Evolutionary conservation across 169 alveolate genomes (phyloP).

Genomic region (Eimeria necatrix): DNA sequence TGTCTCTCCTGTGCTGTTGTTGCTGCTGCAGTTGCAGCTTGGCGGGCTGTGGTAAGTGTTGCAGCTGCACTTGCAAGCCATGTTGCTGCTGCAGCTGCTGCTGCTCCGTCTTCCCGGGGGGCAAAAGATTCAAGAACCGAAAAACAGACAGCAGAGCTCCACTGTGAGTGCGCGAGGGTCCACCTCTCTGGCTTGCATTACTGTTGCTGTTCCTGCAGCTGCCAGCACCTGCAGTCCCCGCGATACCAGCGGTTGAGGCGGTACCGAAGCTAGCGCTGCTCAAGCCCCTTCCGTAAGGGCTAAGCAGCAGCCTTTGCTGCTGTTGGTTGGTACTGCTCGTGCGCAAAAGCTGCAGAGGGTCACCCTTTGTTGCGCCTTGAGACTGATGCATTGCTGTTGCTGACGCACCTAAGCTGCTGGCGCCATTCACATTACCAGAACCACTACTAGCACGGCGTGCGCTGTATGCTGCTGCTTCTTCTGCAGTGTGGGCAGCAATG

Average conservation of each 20-base stretch:
- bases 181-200: conserved; percentile 16
- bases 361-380: conserved; percentile 29
- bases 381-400: not conserved
- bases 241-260: conserved; percentile 30
- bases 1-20: conserved; percentile 65
- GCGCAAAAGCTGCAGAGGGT: conserved; percentile 48
- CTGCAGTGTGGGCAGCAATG: conserved; percentile 3
- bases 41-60: conserved; percentile 53
- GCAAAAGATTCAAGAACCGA: conserved; percentile 65
- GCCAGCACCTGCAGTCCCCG: conserved; percentile 38
- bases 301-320: conserved; percentile 37
- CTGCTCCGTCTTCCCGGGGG: conserved; percentile 65
- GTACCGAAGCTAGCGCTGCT: conserved; percentile 40
- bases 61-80: not conserved
- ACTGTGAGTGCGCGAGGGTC: conserved; percentile 45
- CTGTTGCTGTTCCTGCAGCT: conserved; percentile 52
- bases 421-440: conserved; percentile 6
- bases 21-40: conserved; percentile 74
- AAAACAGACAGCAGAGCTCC: conserved; percentile 70
- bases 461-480: conserved; percentile 55
- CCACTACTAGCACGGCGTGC: conserved; percentile 30
- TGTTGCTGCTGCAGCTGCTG: conserved; percentile 45
- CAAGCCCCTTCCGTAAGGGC: conserved; percentile 32
- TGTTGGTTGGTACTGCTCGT: not conserved
- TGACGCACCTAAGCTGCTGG: not conserved